Evolutionary conservation across 2,329 filamentous ascomycete genomes (phyloP).

Genomic region (Phoma sp.): DNA sequence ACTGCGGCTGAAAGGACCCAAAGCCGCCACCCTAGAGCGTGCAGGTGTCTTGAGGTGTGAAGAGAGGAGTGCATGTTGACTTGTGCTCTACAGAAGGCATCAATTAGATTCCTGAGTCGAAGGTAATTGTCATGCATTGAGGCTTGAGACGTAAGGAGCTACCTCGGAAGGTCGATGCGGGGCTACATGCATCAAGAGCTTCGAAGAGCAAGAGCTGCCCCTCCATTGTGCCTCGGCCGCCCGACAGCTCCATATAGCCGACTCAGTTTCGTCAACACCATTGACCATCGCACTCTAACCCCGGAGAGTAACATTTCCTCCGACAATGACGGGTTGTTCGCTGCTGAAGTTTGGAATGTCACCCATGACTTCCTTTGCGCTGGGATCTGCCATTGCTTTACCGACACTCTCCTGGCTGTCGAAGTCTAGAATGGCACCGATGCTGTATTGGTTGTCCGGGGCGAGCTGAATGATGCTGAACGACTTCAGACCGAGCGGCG

Average conservation of each 20-base stretch:
- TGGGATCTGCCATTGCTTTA: conserved; percentile 26
- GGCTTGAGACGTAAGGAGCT: conserved; percentile 2
- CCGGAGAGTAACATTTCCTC: conserved; percentile 26
- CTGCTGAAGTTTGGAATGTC: conserved; percentile 47
- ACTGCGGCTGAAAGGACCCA: neutral
- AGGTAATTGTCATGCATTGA: conserved; percentile 17
- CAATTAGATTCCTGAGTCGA: conserved; percentile 8
- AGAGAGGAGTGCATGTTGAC: conserved; percentile 6
- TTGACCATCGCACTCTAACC: conserved; percentile 8
- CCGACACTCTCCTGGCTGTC: conserved; percentile 33
- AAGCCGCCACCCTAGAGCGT: conserved; percentile 3
- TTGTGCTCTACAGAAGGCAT: neutral
- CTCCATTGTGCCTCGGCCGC: conserved; percentile 8
- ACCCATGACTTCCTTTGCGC: conserved; percentile 45
- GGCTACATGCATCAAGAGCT: conserved; percentile 1
- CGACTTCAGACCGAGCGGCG: conserved; percentile 47
- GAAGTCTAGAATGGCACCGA: conserved; percentile 27
- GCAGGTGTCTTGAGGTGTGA: neutral
- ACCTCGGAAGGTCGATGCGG: conserved; percentile 20
- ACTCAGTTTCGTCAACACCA: conserved; percentile 2
- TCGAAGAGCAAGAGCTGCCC: conserved; percentile 10
- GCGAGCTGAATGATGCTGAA: conserved; percentile 30
- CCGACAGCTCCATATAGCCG: conserved; percentile 6
- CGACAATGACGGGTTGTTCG: conserved; percentile 41
- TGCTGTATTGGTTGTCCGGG: conserved; percentile 32